phyloP scores from a whole-genome alignment of 257 asterid genomes.

The Catharanthus roseus region DNA sequence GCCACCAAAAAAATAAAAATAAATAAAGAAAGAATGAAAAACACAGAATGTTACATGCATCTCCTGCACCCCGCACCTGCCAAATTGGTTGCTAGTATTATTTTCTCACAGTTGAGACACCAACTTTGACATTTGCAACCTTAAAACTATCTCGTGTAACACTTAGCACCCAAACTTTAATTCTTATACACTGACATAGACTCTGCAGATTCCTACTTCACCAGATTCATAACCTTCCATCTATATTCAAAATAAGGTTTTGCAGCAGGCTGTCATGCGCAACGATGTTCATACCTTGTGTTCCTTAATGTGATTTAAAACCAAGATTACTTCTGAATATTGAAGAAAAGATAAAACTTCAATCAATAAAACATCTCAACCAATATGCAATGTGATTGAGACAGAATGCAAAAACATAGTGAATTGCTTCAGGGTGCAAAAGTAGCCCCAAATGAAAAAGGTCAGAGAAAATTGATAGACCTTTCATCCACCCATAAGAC shows the following conservation, averaged over 20 bases:
- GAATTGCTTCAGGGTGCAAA: too few species aligned
- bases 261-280: not conserved
- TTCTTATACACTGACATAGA: not conserved
- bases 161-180: not conserved
- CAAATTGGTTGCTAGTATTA: not conserved
- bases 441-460: not conserved
- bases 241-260: not conserved
- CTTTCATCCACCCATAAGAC: not conserved
- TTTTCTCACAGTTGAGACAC: not conserved
- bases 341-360: not conserved
- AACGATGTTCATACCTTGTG: not conserved
- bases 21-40: too few species aligned
- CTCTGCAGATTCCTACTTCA: not conserved
- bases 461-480: not conserved
- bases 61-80: too few species aligned
- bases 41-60: too few species aligned
- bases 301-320: not conserved
- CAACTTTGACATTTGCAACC: not conserved
- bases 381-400: too few species aligned
- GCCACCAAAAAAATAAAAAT: too few species aligned
- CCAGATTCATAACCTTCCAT: not conserved
- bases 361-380: too few species aligned
- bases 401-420: too few species aligned
- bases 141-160: not conserved
- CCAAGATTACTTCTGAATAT: not conserved